Base-by-base conservation (phyloP, 768 basidiomycete genomes). In the Pleurotus platypus region DNA sequence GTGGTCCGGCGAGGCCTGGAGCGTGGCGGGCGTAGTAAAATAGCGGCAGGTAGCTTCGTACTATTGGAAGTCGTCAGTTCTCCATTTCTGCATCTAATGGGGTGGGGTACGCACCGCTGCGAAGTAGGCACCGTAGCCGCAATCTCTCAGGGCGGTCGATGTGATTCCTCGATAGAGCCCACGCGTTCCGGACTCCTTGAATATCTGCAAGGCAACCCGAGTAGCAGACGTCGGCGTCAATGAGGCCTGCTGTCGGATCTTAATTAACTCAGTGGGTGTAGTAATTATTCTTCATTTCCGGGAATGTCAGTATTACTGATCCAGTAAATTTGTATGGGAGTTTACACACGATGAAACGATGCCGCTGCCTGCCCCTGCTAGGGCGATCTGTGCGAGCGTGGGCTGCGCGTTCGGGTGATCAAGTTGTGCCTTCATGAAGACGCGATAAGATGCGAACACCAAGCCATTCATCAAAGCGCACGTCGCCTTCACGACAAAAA, bases 41-140 rank as follows among this genome's bases (percentile, higher is more conserved):
- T 73, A 71, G 16, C 85, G 82, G 62, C 79, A 78, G 16, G 81
- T 82, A 46, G 79, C 86, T 69, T 87, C 89, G 63, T 87, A 91
- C 79, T 84, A 1, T 50, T 2, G 55, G 26, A 37, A 40, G 27
- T 27, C 26, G 43, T 35, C 30, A 9, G 30, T 35, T 51, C 49
- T n/a, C n/a, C 30, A n/a, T 38, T 15, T 42, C n/a, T 40, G 39
- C 16, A 15, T 5, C 39, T 45, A 26, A 27, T n/a, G 51, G 30
- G 8, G 8, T 11, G 39, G 37, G 20, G 49, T 26, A 75, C 85
- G 62, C 62, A 89, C 89, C 61, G 86, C 80, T 55, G 79, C 75
- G 67, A 96, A 97, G 70, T 97, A 96, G 1, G 88, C 84, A 5
- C 93, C 94, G 64, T 90, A 96, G 1, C 87, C 92, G 7, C 78